Percentiles rank a stretch among this genome's conserved stretches.
Evolutionary conservation across 768 basidiomycete genomes (phyloP).

Genomic region (Leccinellum albellum): DNA sequence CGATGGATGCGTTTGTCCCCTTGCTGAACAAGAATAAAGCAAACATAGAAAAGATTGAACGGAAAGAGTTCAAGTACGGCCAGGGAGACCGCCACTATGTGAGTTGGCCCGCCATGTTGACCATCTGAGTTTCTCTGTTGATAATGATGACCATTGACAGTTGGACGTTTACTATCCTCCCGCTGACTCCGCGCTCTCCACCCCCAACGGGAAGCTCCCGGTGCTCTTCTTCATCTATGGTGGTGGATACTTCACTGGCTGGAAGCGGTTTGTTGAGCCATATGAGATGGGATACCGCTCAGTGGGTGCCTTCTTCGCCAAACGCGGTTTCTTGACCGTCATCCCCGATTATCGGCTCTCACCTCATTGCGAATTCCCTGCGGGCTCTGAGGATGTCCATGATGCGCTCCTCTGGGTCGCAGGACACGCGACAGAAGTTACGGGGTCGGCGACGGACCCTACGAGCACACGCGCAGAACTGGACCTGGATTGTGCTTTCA

Average conservation of each 20-base stretch:
- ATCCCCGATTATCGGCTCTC: constrained; percentile 68
- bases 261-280: constrained; percentile 44
- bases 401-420: constrained; percentile 57
- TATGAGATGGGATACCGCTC: constrained; percentile 52
- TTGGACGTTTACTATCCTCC: constrained; percentile 66
- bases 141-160: constrained; percentile 29
- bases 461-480: constrained; percentile 21
- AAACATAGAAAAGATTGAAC: constrained; percentile 45
- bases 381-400: constrained; percentile 51
- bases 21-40: constrained; percentile 45
- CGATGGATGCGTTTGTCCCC: constrained; percentile 45
- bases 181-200: constrained; percentile 21
- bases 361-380: constrained; percentile 54
- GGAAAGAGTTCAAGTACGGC: constrained; percentile 58
- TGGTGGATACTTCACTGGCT: constrained; percentile 56
- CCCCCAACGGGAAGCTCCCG: constrained; percentile 33
- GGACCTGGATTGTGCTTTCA: constrained; percentile 40
- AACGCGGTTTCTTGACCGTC: constrained; percentile 55
- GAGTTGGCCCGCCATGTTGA: background rate
- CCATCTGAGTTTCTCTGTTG: background rate
- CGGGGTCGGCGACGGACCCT: constrained; percentile 1
- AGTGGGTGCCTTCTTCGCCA: constrained; percentile 59
- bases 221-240: constrained; percentile 66
- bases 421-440: constrained; percentile 30
- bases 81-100: constrained; percentile 38